Evolutionary conservation across 2,329 filamentous ascomycete genomes (phyloP).

Genomic region (Xylariomycetidae sp.): DNA sequence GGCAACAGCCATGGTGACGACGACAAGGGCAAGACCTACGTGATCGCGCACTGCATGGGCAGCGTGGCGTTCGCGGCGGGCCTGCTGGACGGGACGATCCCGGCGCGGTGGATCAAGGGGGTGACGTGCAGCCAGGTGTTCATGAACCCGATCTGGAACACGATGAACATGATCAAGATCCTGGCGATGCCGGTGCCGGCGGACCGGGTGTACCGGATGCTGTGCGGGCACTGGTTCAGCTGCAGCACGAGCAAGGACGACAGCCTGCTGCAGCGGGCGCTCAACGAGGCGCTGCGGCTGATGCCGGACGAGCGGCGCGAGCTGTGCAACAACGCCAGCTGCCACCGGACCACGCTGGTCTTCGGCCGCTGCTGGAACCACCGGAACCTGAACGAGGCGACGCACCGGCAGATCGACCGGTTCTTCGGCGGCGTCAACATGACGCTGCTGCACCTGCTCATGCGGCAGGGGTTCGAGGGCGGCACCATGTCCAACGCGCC

Average conservation of each 20-base stretch:
- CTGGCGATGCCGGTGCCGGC: slow-evolving; percentile 41
- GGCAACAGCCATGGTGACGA: slow-evolving; percentile 10
- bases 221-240: slow-evolving; percentile 52
- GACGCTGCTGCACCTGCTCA: slow-evolving; percentile 51
- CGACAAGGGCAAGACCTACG: slow-evolving; percentile 42
- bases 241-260: slow-evolving; percentile 44
- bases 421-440: slow-evolving; percentile 62
- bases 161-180: slow-evolving; percentile 53
- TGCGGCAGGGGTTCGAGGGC: slow-evolving; percentile 49
- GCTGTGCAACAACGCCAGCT: slow-evolving; percentile 57
- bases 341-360: slow-evolving; percentile 55
- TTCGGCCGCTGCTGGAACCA: slow-evolving; percentile 65
- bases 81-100: slow-evolving; percentile 59
- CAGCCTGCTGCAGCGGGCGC: slow-evolving; percentile 40
- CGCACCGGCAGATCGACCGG: slow-evolving; percentile 56
- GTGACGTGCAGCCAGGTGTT: slow-evolving; percentile 59
- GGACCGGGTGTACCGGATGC: slow-evolving; percentile 42
- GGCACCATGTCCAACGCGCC: slow-evolving; percentile 49
- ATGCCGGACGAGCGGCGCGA: slow-evolving; percentile 51
- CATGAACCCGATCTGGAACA: slow-evolving; percentile 56
- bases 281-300: slow-evolving; percentile 55
- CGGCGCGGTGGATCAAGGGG: slow-evolving; percentile 51
- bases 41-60: slow-evolving; percentile 60
- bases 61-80: slow-evolving; percentile 54
- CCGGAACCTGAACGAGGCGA: slow-evolving; percentile 60